Conservation (phyloP, 2,329 filamentous ascomycete species). For the Trichoderma semiorbis region DNA sequence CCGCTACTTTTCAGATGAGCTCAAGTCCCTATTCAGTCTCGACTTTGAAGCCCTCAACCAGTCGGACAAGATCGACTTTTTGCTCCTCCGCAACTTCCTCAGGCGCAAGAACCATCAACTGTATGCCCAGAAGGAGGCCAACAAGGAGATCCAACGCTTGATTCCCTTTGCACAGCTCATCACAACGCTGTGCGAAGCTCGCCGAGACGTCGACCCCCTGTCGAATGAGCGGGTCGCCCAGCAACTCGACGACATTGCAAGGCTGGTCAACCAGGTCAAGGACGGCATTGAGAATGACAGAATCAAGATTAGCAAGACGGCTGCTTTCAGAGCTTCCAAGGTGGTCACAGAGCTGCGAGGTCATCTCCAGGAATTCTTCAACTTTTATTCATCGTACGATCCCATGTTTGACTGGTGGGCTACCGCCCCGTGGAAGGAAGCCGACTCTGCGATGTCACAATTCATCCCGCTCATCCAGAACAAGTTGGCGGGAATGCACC, state of each 20-base stretch:
- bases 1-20: constrained; percentile 41
- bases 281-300: constrained; percentile 34
- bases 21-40: constrained; percentile 29
- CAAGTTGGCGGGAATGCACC: constrained; percentile 43
- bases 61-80: constrained; percentile 46
- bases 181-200: constrained; percentile 44
- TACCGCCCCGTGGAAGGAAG: constrained; percentile 39
- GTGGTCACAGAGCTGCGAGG: constrained; percentile 38
- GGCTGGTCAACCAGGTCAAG: constrained; percentile 32
- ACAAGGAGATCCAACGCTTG: constrained; percentile 37
- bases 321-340: constrained; percentile 45
- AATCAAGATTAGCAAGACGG: constrained; percentile 37
- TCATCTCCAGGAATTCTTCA: constrained; percentile 45
- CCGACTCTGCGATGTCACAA: constrained; percentile 36
- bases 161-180: constrained; percentile 44
- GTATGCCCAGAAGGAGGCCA: constrained; percentile 36
- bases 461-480: constrained; percentile 38
- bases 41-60: constrained; percentile 33
- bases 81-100: constrained; percentile 49
- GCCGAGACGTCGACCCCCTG: constrained; percentile 43
- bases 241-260: constrained; percentile 36
- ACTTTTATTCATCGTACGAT: constrained; percentile 54
- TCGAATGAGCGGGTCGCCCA: constrained; percentile 42
- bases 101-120: constrained; percentile 35
- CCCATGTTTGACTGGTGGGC: constrained; percentile 58